Percentiles rank a stretch among this genome's conserved stretches.
phyloP scores from a whole-genome alignment of 2,329 filamentous ascomycete species.

The Monilinia polystroma region DNA sequence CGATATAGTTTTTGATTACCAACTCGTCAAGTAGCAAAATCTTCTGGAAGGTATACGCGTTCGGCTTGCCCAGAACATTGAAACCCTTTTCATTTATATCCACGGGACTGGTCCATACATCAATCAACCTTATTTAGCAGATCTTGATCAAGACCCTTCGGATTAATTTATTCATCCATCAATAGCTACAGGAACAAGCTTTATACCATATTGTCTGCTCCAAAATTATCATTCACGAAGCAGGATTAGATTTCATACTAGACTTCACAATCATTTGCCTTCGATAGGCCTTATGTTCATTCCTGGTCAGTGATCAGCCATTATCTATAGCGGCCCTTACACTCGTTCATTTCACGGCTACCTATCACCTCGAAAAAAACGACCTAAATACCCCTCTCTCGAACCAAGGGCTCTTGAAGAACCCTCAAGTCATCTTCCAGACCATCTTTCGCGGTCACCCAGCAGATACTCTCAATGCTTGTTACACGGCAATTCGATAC shows the following conservation, averaged over 20 bases:
- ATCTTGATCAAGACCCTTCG: slow-evolving; percentile 27
- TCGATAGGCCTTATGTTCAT: slow-evolving; percentile 36
- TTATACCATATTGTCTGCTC: slow-evolving; percentile 25
- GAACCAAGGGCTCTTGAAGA: slow-evolving; percentile 18
- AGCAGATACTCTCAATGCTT: slow-evolving; percentile 41
- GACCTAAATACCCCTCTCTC: slow-evolving; percentile 14
- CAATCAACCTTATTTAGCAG: slow-evolving; percentile 37
- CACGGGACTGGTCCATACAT: slow-evolving; percentile 31
- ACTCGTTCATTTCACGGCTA: slow-evolving; percentile 39
- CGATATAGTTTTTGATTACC: slow-evolving; percentile 13
- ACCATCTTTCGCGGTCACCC: slow-evolving; percentile 25
- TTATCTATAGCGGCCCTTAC: slow-evolving; percentile 34
- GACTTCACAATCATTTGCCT: slow-evolving; percentile 27
- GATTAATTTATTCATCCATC: slow-evolving; percentile 28
- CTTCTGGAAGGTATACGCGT: slow-evolving; percentile 34
- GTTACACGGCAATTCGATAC: slow-evolving; percentile 42
- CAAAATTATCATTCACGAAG: slow-evolving; percentile 27
- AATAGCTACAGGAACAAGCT: slow-evolving; percentile 32
- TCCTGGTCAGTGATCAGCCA: slow-evolving; percentile 36
- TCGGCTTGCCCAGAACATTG: slow-evolving; percentile 35
- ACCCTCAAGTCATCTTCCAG: slow-evolving; percentile 1
- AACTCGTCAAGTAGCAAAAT: slow-evolving; percentile 17
- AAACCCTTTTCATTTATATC: slow-evolving; percentile 31
- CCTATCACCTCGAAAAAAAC: slow-evolving; percentile 15
- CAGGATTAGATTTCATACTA: slow-evolving; percentile 24